Percentiles rank a stretch among this genome's conserved stretches.
These are phyloP conservation scores for Chlorella sp. DNA, from an alignment of 139 green algal species.

Conservation along the genomic window DNA sequence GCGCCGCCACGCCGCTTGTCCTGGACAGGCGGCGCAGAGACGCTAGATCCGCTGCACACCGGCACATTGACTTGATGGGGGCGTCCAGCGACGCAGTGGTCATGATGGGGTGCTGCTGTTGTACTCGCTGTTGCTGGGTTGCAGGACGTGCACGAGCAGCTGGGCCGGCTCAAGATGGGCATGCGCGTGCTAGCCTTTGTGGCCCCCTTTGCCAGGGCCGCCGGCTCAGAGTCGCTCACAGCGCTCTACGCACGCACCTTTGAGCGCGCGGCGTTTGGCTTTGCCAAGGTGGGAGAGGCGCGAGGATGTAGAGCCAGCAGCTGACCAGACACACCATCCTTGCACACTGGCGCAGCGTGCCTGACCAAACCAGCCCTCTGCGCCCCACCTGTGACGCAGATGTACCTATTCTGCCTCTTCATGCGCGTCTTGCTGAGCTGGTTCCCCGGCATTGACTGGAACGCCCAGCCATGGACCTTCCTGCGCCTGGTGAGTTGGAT, in stretches of 20 bases:
- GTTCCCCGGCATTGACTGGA: slow-evolving; percentile 96
- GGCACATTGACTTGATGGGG: no score
- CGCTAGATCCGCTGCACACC: no score
- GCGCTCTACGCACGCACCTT: slow-evolving; percentile 57
- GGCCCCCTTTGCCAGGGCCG: slow-evolving; percentile 30
- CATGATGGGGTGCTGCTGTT: no score
- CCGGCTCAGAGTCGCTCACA: slow-evolving; percentile 28
- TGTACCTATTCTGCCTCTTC: slow-evolving; percentile 95
- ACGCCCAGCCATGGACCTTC: slow-evolving; percentile 86
- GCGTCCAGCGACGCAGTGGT: no score
- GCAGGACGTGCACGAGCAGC: slow-evolving; percentile 28
- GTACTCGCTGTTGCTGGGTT: no score
- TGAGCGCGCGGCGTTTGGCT: slow-evolving; percentile 53
- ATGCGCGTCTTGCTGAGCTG: slow-evolving; percentile 91
- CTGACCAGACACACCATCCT: not conserved
- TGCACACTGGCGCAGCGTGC: not conserved
- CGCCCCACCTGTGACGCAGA: slow-evolving; percentile 48
- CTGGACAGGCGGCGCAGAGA: no score
- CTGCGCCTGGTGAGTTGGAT: slow-evolving; percentile 68
- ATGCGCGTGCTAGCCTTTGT: slow-evolving; percentile 30
- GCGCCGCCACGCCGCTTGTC: no score
- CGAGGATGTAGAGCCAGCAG: not conserved
- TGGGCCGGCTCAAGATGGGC: slow-evolving; percentile 7
- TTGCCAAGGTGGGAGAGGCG: slow-evolving; percentile 41
- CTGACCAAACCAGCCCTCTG: not conserved